phyloP scores from a whole-genome alignment of 169 alveolate species.

The Babesia bigemina region DNA sequence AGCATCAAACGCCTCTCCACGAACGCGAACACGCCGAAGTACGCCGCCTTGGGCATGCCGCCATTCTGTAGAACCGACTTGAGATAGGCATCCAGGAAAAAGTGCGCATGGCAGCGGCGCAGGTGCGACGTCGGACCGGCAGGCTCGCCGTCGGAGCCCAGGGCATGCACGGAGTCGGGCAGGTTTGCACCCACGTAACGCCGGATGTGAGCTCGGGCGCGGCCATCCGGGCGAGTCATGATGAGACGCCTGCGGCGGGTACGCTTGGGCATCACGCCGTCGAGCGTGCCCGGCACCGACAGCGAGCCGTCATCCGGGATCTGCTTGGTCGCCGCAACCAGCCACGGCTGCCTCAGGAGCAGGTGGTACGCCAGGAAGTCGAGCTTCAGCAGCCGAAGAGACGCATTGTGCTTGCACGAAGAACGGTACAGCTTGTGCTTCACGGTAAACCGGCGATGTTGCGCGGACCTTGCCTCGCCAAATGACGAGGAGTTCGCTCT shows the following conservation, averaged over 20 bases:
- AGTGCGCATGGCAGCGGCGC: conserved; percentile 15
- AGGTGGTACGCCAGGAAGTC: conserved; percentile 19
- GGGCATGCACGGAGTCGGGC: neutral
- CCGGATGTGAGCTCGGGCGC: neutral
- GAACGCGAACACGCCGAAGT: neutral
- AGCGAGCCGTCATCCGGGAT: neutral
- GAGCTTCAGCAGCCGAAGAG: conserved; percentile 13
- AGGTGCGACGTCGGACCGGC: neutral
- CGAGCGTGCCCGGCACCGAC: neutral
- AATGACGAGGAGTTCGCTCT: neutral
- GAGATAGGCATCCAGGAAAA: conserved; percentile 4
- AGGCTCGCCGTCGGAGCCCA: neutral
- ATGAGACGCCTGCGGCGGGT: neutral
- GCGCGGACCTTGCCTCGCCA: neutral
- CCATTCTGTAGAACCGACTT: neutral
- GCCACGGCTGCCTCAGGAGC: neutral
- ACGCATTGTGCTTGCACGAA: neutral
- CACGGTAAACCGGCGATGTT: neutral
- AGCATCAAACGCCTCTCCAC: conserved; percentile 10
- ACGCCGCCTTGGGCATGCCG: neutral
- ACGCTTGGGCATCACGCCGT: neutral
- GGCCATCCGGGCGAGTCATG: neutral
- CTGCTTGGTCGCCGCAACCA: conserved; percentile 5
- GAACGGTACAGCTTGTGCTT: neutral
- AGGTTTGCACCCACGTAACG: neutral